Conservation (phyloP, 148 eudicot genomes). For the Spergularia marina region DNA sequence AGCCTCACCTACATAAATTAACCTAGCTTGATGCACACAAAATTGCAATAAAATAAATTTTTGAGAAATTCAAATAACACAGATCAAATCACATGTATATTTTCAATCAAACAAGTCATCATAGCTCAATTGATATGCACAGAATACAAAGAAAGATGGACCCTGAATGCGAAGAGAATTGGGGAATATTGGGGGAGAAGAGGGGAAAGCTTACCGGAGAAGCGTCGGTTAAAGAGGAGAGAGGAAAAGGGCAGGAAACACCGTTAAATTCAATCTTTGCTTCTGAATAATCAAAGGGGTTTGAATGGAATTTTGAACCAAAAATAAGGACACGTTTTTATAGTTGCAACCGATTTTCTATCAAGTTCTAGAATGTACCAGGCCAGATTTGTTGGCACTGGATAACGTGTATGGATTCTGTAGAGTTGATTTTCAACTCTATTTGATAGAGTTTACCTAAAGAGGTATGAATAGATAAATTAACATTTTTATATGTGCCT, state of each 20-base stretch:
- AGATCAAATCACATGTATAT: too few relatives aligned
- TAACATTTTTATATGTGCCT: too few relatives aligned
- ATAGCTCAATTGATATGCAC: not conserved
- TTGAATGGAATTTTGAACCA: not conserved
- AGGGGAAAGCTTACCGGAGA: not conserved
- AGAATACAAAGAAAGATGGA: not conserved
- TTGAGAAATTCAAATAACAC: too few relatives aligned
- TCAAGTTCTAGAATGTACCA: slow-evolving; percentile 34
- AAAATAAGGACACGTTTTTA: slow-evolving; percentile 3
- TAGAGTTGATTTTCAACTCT: too few relatives aligned
- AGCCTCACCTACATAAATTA: too few relatives aligned
- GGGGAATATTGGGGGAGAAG: not conserved
- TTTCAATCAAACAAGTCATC: not conserved
- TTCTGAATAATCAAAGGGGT: not conserved
- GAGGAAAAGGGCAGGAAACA: not conserved
- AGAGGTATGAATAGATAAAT: too few relatives aligned
- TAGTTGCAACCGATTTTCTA: slow-evolving; percentile 2
- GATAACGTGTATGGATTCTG: too few relatives aligned
- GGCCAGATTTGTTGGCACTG: not conserved
- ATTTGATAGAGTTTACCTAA: too few relatives aligned
- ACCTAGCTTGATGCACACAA: too few relatives aligned
- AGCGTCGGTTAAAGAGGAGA: too few relatives aligned
- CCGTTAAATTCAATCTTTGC: not conserved
- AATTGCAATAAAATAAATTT: too few relatives aligned
- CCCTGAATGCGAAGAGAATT: slow-evolving; percentile 6